Evolutionary conservation across 1,284 basidiomycete genomes (phyloP), one percentile per base, ranked within the genome.

Genomic region (Rhodotorula sp.): DNA sequence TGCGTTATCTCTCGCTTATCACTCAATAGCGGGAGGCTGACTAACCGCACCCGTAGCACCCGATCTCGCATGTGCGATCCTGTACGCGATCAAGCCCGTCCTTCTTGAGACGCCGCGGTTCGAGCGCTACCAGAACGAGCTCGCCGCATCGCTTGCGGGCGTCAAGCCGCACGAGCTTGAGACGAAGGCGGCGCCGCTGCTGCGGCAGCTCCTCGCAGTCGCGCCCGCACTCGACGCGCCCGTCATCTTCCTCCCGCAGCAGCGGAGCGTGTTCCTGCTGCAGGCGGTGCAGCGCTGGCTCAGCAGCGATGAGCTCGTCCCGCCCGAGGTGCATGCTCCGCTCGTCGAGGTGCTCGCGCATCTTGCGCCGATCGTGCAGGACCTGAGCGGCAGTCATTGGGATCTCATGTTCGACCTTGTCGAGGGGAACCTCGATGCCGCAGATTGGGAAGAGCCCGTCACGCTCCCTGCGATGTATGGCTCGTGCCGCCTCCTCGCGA

Each of bases 331-430:
- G 2, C 90, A 95, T 78, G 88, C 87, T 64, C 87, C 86, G 61
- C 87, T 97, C 82, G 88, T 90, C 0, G 82, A 88, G 71, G 81
- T 97, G 1, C 92, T 94, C 79, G 82, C 86, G 50, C 85, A 91
- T 69, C 84, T 99, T 2, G 89, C 89, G 2, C 94, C 96, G 0
- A 91, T 98, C 61, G 83, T 99, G 64, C 94, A 98, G 81, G 91
- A 88, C 77, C 85, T 97, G 0, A 84, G 88, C 9, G 97, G 97
- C 1, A 85, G 86, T 0, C 97, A 98, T 81, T 96, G 96, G 92
- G 91, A 94, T 64, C 87, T 94, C 59, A 88, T 97, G 27, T 94
- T 94, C 79, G 94, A 98, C 80, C 82, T 97, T 12, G 81, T 97
- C 32, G 93, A 97, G 81, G 90, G 87, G 66, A 94, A 92, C 75